These are phyloP conservation scores for Paulownia fortunei DNA, from an alignment of 257 asterid genomes.

Conservation along the genomic window DNA sequence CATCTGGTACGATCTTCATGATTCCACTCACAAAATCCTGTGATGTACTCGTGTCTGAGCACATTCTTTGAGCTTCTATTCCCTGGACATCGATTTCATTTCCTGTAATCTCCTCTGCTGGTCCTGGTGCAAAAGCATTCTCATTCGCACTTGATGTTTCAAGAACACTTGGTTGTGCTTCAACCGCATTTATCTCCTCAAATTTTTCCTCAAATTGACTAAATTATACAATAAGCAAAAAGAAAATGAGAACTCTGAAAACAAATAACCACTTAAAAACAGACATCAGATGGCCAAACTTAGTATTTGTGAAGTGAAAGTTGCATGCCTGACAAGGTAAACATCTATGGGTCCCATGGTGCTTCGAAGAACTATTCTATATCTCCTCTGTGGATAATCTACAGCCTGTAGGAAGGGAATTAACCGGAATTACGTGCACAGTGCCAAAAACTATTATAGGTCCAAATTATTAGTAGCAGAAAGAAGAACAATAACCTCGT, in stretches of 20 bases:
- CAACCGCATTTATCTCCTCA: constrained; percentile 64
- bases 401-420: constrained; percentile 54
- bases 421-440: background rate
- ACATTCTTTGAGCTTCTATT: constrained; percentile 45
- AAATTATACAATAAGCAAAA: constrained; percentile 19
- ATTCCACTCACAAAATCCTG: constrained; percentile 69
- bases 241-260: background rate
- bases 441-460: background rate
- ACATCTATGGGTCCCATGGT: constrained; percentile 85
- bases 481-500: constrained; percentile 54
- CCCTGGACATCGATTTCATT: constrained; percentile 43
- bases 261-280: background rate
- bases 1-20: constrained; percentile 77
- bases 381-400: constrained; percentile 85
- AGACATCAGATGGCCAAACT: background rate
- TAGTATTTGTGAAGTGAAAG: background rate
- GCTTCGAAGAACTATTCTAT: constrained; percentile 71
- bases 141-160: constrained; percentile 53
- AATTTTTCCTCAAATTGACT: constrained; percentile 75
- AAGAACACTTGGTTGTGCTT: constrained; percentile 49
- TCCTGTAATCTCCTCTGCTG: constrained; percentile 47
- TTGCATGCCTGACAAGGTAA: constrained; percentile 72
- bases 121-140: constrained; percentile 40
- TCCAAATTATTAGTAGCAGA: background rate
- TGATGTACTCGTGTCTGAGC: constrained; percentile 59